Evolutionary conservation across 352 stramenopile genomes (phyloP).

Genomic region (Globisporangium yorkense): DNA sequence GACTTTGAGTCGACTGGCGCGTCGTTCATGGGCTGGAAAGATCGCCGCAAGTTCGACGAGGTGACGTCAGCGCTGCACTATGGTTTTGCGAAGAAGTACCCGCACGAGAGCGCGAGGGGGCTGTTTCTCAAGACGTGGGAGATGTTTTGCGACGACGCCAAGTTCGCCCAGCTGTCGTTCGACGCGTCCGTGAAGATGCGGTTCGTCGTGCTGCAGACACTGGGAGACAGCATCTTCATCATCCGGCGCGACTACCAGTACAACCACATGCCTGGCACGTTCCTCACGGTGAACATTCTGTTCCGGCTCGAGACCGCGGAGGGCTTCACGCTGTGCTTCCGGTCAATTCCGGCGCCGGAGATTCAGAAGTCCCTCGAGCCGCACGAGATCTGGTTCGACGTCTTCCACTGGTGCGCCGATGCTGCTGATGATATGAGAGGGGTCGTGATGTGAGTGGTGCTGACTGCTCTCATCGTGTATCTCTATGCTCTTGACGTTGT

Average conservation of each 20-base stretch:
- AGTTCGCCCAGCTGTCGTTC: slow-evolving; percentile 53
- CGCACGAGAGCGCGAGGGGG: slow-evolving; percentile 20
- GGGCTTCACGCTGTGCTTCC: slow-evolving; percentile 64
- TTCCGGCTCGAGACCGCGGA: slow-evolving; percentile 47
- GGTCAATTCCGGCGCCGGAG: slow-evolving; percentile 41
- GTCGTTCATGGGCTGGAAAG: slow-evolving; percentile 55
- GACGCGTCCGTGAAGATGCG: slow-evolving; percentile 32
- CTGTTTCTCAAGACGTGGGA: slow-evolving; percentile 49
- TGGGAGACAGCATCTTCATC: slow-evolving; percentile 45
- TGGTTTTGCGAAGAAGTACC: slow-evolving; percentile 49
- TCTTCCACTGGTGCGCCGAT: slow-evolving; percentile 55
- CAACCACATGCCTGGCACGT: slow-evolving; percentile 32
- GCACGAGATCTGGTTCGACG: slow-evolving; percentile 49
- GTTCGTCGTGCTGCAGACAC: slow-evolving; percentile 37
- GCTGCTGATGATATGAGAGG: slow-evolving; percentile 21
- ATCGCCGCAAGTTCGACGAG: slow-evolving; percentile 39
- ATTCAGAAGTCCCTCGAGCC: slow-evolving; percentile 45
- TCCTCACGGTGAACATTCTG: slow-evolving; percentile 70
- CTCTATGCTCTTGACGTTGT: slow-evolving; percentile 7
- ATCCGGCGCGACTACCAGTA: slow-evolving; percentile 58
- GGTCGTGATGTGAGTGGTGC: background rate
- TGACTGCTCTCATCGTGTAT: slow-evolving; percentile 9
- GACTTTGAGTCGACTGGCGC: slow-evolving; percentile 43
- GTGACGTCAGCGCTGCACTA: slow-evolving; percentile 47
- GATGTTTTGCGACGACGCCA: slow-evolving; percentile 34